phyloP scores from a whole-genome alignment of 176 grass and related monocot genomes.

The Dactylis glomerata region DNA sequence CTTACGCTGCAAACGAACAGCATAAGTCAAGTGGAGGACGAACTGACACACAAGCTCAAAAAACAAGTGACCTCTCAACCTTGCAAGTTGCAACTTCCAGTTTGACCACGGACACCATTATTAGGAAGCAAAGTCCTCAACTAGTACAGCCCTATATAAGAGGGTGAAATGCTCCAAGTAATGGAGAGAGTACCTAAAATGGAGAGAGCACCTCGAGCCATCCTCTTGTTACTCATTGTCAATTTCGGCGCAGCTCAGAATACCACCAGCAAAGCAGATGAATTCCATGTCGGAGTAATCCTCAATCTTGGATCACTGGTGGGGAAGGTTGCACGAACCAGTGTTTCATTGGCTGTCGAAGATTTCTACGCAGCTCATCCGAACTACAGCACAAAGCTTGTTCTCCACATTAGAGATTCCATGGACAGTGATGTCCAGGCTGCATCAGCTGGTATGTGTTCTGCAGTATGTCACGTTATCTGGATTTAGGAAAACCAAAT shows the following conservation, averaged over 20 bases:
- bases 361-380: conserved; percentile 49
- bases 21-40: not conserved
- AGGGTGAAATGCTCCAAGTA: not conserved
- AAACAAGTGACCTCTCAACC: not conserved
- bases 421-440: conserved; percentile 18
- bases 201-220: conserved; percentile 6
- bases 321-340: conserved; percentile 43
- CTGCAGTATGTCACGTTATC: not conserved
- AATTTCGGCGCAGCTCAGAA: not conserved
- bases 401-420: conserved; percentile 42
- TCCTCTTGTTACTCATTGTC: not conserved
- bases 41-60: not conserved
- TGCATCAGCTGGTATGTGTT: conserved; percentile 46
- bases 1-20: not conserved
- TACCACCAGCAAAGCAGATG: not conserved
- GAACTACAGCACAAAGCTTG: conserved; percentile 42
- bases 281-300: conserved; percentile 61
- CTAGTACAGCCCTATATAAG: not conserved
- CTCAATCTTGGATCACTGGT: conserved; percentile 35
- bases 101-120: not conserved
- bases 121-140: not conserved
- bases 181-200: not conserved
- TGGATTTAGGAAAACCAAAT: not conserved
- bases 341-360: conserved; percentile 45
- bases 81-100: conserved; percentile 22